Conservation (phyloP, 2,329 filamentous ascomycete genomes). For the Cadophora sp. region DNA sequence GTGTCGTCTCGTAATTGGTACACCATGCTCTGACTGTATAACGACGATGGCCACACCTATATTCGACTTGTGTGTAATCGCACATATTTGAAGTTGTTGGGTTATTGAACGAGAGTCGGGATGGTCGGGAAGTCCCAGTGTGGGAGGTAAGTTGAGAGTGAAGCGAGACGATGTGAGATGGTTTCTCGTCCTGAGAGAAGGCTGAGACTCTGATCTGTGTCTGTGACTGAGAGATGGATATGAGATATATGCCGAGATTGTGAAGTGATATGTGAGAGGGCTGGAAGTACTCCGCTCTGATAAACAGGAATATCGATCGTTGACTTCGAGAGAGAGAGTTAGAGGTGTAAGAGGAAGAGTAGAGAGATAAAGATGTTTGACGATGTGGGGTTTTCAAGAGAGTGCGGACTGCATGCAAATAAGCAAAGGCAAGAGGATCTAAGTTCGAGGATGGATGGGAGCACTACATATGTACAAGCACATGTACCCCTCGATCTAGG, state of each 20-base stretch:
- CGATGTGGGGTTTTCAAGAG: conserved; percentile 27
- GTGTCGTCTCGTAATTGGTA: conserved; percentile 54
- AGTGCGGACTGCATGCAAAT: conserved; percentile 31
- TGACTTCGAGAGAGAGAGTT: background rate
- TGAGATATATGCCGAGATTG: background rate
- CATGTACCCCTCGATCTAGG: conserved; percentile 40
- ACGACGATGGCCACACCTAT: conserved; percentile 60
- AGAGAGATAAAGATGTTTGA: conserved; percentile 6
- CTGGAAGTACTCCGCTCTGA: conserved; percentile 21
- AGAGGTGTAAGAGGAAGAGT: background rate
- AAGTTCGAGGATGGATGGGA: conserved; percentile 24
- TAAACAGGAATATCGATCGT: conserved; percentile 21
- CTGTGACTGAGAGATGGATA: background rate
- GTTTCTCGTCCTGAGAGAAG: conserved; percentile 29
- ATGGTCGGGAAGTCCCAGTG: background rate
- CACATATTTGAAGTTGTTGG: conserved; percentile 53
- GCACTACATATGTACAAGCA: conserved; percentile 39
- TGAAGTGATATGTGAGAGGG: background rate
- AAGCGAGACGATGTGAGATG: conserved; percentile 1
- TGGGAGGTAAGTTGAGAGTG: background rate
- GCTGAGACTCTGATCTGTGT: background rate
- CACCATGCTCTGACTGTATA: conserved; percentile 64
- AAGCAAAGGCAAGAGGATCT: conserved; percentile 27
- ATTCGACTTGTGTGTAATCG: conserved; percentile 65
- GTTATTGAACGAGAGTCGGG: conserved; percentile 5